Base-by-base conservation (phyloP, 2,329 filamentous ascomycete species). In the Calonectria hawksworthii region DNA sequence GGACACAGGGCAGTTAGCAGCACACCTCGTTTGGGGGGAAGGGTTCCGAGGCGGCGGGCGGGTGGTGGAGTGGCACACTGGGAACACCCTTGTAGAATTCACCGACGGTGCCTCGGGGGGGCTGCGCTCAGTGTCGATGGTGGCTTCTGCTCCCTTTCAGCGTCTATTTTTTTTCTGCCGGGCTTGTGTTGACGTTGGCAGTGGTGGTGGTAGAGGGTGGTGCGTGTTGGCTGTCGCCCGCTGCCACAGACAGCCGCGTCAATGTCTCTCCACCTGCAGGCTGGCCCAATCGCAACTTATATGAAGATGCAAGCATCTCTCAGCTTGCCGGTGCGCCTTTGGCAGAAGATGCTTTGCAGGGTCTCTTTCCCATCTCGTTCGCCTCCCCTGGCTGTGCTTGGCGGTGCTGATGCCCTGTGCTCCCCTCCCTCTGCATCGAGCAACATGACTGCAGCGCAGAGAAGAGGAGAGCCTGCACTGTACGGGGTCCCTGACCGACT, bases 21-120 rank as follows among this genome's bases (percentile, higher is more conserved):
- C 30, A 59, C 52, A 61, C 36, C 41, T 61, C 50, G 36, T 34
- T 70, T 63, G 68, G 41, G 67, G 54, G 67, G 72, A 70, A 74
- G 64, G 68, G 52, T 75, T 66, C 74, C 74, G 75, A 79, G 69
- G 68, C 76, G 76, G 67, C 70, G 78, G 79, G 73, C 74, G 67
- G 70, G 73, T 70, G 72, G 78, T 73, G 74, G 70, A 71, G 74
- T 68, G 69, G 68, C 68, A 65, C 38, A 70, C 73, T 74, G 68
- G 72, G 73, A 76, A 79, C 64, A 78, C 73, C 79, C 78, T 79
- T 77, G 77, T 68, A 69, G 51, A 67, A 77, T 68, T 73, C 68
- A 76, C 77, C 56, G 66, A 75, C 67, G 56, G 32, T 30, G 47
- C 47, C n/a, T 63, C 56, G 26, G 78, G 73, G 73, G 54, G 64